These are phyloP conservation scores for Metschnikowia vanudenii DNA, from an alignment of 805 yeast species.

Conservation along the genomic window DNA sequence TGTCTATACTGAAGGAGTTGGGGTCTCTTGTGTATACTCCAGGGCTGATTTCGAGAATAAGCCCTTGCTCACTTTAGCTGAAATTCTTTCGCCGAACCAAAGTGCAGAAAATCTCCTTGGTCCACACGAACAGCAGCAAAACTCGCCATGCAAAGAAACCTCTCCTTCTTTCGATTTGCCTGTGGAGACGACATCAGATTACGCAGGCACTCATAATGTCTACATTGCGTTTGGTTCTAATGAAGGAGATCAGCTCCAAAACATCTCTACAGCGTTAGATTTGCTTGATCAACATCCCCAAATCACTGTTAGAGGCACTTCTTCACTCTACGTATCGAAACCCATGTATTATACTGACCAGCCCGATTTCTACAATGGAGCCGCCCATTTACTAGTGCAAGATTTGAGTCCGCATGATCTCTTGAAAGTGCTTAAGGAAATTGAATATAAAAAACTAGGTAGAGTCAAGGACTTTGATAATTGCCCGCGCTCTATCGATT, in stretches of 20 bases:
- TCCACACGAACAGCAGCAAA: background rate
- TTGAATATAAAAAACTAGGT: constrained; percentile 70
- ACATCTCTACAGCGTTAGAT: constrained; percentile 56
- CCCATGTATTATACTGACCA: constrained; percentile 92
- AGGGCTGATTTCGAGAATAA: constrained; percentile 35
- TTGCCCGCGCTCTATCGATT: constrained; percentile 89
- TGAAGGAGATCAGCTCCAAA: constrained; percentile 64
- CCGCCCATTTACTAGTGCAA: constrained; percentile 58
- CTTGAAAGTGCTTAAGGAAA: constrained; percentile 59
- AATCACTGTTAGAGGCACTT: constrained; percentile 55
- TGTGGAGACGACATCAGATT: constrained; percentile 11
- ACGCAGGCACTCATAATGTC: constrained; percentile 45
- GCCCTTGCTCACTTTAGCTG: constrained; percentile 14
- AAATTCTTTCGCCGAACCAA: background rate
- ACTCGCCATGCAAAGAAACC: background rate
- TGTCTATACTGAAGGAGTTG: constrained; percentile 84
- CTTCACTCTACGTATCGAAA: constrained; percentile 80
- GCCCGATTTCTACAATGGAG: constrained; percentile 81
- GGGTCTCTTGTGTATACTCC: constrained; percentile 66
- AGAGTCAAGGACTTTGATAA: constrained; percentile 80
- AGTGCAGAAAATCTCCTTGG: background rate
- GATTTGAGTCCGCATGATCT: constrained; percentile 61
- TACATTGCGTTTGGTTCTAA: constrained; percentile 91
- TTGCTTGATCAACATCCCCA: constrained; percentile 37
- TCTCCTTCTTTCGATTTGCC: constrained; percentile 33